Percentiles rank a stretch among this genome's conserved stretches.
Conservation (phyloP, 495 filamentous ascomycete species). For the Tuber microsphaerosporum region DNA sequence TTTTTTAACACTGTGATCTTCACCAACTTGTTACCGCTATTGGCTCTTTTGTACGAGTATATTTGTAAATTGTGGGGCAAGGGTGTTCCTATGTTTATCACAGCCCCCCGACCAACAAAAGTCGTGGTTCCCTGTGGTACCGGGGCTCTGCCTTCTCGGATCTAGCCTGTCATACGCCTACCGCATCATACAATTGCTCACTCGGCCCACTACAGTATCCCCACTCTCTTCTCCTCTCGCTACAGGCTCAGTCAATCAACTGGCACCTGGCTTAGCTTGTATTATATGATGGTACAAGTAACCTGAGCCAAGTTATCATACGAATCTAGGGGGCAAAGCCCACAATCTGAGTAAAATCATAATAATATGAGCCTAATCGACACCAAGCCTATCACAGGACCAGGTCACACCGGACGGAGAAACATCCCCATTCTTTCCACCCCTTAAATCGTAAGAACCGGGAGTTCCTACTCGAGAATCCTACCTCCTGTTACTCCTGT, state of each 20-base stretch:
- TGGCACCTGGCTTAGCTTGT: not conserved
- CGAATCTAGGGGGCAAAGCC: not conserved
- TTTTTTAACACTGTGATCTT: not conserved
- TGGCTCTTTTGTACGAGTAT: not conserved
- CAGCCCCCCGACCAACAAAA: not conserved
- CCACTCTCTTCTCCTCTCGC: too few species aligned
- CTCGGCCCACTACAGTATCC: too few species aligned
- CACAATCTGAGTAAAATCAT: not conserved
- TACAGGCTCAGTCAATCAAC: not conserved
- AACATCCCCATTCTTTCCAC: not conserved
- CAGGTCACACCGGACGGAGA: not conserved
- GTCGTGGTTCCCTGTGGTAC: not conserved
- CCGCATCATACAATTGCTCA: too few species aligned
- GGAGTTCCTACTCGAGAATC: not conserved
- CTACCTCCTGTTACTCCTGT: too few species aligned
- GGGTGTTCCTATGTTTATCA: not conserved
- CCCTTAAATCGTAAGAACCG: not conserved
- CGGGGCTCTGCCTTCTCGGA: not conserved
- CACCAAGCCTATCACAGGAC: not conserved
- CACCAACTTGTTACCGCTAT: not conserved
- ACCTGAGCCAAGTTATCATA: not conserved
- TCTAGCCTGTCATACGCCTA: not conserved
- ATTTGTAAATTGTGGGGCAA: not conserved
- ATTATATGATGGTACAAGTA: not conserved
- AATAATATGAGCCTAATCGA: not conserved